Evolutionary conservation across 1,284 basidiomycete species (phyloP).

Genomic region (Coniferiporia sulphurascens): DNA sequence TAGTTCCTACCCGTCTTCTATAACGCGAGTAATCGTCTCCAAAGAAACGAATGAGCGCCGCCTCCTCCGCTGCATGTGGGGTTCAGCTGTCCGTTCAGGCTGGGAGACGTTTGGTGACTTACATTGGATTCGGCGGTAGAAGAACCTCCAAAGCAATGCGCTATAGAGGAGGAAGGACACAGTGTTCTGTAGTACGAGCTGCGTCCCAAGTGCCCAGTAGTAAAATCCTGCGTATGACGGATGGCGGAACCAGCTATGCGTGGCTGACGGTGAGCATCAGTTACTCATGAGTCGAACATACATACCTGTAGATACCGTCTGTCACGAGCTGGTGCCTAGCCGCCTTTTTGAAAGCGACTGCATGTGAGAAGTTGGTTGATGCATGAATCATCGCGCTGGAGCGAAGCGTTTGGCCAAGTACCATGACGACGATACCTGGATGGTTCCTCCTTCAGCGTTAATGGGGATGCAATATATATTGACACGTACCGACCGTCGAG

Average conservation of each 20-base stretch:
- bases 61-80: constrained; percentile 61
- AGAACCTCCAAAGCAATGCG: constrained; percentile 80
- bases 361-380: constrained; percentile 88
- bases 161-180: constrained; percentile 63
- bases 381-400: constrained; percentile 96
- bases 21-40: constrained; percentile 75
- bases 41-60: constrained; percentile 72
- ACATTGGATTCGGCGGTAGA: constrained; percentile 79
- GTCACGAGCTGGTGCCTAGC: constrained; percentile 79
- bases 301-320: constrained; percentile 80
- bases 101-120: constrained; percentile 27
- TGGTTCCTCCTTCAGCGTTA: neutral
- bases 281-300: constrained; percentile 15
- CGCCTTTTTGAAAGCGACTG: constrained; percentile 71
- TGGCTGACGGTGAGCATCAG: neutral
- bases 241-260: constrained; percentile 78
- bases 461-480: neutral
- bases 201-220: constrained; percentile 96
- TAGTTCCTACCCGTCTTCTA: constrained; percentile 60
- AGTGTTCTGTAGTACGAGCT: constrained; percentile 89
- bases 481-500: constrained; percentile 49
- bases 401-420: constrained; percentile 75
- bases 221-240: constrained; percentile 98
- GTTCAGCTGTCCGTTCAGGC: constrained; percentile 16
- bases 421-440: constrained; percentile 58